Conservation (phyloP, 345 rosid genomes). For the Kernera saxatilis region DNA sequence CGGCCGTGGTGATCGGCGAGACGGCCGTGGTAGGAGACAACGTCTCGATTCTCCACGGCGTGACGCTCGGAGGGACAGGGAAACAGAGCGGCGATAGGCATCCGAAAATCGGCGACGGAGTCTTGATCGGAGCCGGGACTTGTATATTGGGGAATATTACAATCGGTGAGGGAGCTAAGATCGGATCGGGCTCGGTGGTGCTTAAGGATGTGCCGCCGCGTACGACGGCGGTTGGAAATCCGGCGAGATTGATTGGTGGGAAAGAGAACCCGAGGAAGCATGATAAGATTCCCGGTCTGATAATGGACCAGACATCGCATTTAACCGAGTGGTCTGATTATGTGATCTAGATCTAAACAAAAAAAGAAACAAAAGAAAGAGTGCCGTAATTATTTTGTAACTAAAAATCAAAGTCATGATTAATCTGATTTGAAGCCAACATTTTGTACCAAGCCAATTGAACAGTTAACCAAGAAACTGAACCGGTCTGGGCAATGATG, state of each 20-base stretch:
- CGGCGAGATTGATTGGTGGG: slow-evolving; percentile 83
- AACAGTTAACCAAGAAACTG: background rate
- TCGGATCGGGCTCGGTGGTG: slow-evolving; percentile 89
- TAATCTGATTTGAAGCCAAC: background rate
- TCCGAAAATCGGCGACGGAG: slow-evolving; percentile 89
- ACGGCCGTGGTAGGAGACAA: slow-evolving; percentile 86
- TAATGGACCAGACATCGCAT: slow-evolving; percentile 83
- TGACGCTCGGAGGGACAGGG: slow-evolving; percentile 89
- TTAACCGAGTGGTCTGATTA: slow-evolving; percentile 76
- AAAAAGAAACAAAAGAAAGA: too few relatives aligned
- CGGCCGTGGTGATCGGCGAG: slow-evolving; percentile 78
- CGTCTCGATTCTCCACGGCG: slow-evolving; percentile 83
- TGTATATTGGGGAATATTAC: slow-evolving; percentile 77
- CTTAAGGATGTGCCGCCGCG: slow-evolving; percentile 67
- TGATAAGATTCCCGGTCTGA: slow-evolving; percentile 65
- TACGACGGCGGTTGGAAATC: slow-evolving; percentile 89
- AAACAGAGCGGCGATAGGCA: slow-evolving; percentile 75
- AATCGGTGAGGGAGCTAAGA: slow-evolving; percentile 82
- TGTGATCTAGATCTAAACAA: too few relatives aligned
- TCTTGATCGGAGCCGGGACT: slow-evolving; percentile 81
- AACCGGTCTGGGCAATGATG: background rate
- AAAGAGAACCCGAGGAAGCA: slow-evolving; percentile 62
- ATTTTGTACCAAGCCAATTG: background rate
- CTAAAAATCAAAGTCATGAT: background rate
- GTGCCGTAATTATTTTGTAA: background rate